Evolutionary conservation across 75 land plant species (phyloP).

Genomic region (Larix kaempferi): DNA sequence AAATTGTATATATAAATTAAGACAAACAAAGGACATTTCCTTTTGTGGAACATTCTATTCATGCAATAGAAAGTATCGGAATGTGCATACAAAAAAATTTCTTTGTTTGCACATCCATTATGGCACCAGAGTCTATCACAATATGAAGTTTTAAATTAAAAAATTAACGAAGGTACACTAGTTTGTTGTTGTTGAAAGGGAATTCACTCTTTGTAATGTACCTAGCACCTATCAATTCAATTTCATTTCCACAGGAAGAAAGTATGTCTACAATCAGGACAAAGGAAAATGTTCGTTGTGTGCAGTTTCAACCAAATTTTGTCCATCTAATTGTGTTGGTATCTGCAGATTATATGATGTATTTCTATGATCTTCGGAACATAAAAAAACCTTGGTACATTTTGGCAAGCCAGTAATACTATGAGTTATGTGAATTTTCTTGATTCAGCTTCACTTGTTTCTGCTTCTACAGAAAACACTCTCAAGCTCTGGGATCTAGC

Average conservation of each 20-base stretch:
- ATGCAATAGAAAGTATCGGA: not conserved
- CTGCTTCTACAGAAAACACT: too few species aligned
- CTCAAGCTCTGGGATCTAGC: slow-evolving; percentile 88
- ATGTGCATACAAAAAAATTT: not conserved
- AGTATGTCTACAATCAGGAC: too few species aligned
- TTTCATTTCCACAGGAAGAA: too few species aligned
- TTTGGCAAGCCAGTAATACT: slow-evolving; percentile 50
- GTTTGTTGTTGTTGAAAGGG: not conserved
- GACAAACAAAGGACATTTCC: too few species aligned
- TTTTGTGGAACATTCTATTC: not conserved
- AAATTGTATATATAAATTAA: not conserved
- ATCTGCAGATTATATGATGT: slow-evolving; percentile 75
- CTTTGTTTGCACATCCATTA: not conserved
- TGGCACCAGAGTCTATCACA: too few species aligned
- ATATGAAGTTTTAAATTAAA: too few species aligned
- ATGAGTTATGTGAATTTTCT: too few species aligned
- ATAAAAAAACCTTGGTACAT: slow-evolving; percentile 47
- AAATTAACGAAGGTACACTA: not conserved
- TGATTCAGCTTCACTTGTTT: too few species aligned
- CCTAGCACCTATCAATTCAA: too few species aligned
- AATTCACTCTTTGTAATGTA: not conserved
- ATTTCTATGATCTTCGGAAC: slow-evolving; percentile 75
- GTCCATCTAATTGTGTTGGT: slow-evolving; percentile 64
- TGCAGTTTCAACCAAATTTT: too few species aligned
- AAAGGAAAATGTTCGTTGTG: too few species aligned